Conservation (phyloP, 2,329 filamentous ascomycete genomes). For the Diplocarpon mali region DNA sequence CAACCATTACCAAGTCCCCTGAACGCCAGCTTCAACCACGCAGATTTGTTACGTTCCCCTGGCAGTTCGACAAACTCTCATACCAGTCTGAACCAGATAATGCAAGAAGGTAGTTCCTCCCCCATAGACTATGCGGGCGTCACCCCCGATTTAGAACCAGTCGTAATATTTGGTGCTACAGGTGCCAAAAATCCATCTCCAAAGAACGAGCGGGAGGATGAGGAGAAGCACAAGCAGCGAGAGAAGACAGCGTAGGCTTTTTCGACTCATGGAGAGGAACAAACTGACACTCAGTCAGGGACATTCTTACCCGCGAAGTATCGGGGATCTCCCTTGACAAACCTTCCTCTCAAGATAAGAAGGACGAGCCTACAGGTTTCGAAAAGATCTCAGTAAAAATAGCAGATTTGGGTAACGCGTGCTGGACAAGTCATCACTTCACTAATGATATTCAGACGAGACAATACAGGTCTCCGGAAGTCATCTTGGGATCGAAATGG, state of each 20-base stretch:
- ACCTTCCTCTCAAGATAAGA: constrained; percentile 40
- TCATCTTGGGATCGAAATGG: constrained; percentile 95
- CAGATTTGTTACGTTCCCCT: constrained; percentile 52
- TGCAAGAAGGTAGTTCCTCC: constrained; percentile 60
- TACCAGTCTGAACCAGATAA: constrained; percentile 71
- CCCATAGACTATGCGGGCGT: constrained; percentile 27
- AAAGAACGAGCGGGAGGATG: constrained; percentile 37
- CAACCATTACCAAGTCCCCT: constrained; percentile 92
- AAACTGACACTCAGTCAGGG: constrained; percentile 38
- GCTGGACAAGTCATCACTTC: constrained; percentile 98
- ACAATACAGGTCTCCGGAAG: constrained; percentile 93
- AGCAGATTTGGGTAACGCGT: constrained; percentile 93
- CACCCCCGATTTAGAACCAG: constrained; percentile 30
- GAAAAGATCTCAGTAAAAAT: constrained; percentile 89
- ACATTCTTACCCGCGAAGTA: constrained; percentile 83
- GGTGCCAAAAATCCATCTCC: constrained; percentile 35
- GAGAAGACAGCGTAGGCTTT: constrained; percentile 87
- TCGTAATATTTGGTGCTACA: constrained; percentile 46
- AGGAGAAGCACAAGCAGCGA: constrained; percentile 66
- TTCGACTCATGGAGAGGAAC: not conserved
- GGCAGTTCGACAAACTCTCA: constrained; percentile 50
- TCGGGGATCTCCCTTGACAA: constrained; percentile 92
- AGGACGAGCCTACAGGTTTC: constrained; percentile 39
- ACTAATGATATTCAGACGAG: constrained; percentile 98
- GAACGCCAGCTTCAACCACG: constrained; percentile 78